Percentiles rank a stretch among this genome's conserved stretches.
Evolutionary conservation across 805 yeast species (phyloP).

Genomic region (Sugiyamaella lignohabitans): DNA sequence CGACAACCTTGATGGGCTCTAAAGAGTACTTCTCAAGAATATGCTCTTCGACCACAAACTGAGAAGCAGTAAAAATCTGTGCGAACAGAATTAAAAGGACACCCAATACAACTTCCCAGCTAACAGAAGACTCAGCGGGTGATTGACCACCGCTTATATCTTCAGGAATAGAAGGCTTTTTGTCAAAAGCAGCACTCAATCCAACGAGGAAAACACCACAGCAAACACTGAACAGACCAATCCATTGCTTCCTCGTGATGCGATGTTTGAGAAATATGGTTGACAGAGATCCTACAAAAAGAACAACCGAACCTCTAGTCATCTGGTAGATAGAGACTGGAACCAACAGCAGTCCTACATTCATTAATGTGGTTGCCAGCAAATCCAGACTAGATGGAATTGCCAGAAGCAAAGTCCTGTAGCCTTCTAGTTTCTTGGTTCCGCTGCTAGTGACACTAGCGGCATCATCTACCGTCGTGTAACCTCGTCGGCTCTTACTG

Average conservation of each 20-base stretch:
- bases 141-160: constrained; percentile 3
- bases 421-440: constrained; percentile 17
- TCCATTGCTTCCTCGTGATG: constrained; percentile 62
- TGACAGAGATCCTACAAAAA: constrained; percentile 69
- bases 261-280: constrained; percentile 51
- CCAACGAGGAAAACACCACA: constrained; percentile 71
- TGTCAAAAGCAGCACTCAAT: constrained; percentile 48
- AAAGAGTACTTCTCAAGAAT: constrained; percentile 48
- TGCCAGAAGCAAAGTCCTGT: constrained; percentile 37
- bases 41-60: constrained; percentile 73
- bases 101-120: constrained; percentile 40
- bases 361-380: constrained; percentile 66
- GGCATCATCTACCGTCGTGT: constrained; percentile 2
- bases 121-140: constrained; percentile 1
- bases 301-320: constrained; percentile 74
- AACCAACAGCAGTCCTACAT: constrained; percentile 63
- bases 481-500: not conserved
- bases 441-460: constrained; percentile 6
- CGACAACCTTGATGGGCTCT: constrained; percentile 60
- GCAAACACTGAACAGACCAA: constrained; percentile 54
- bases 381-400: constrained; percentile 69
- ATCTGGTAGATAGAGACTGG: constrained; percentile 80
- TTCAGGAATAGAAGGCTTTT: not conserved
- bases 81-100: constrained; percentile 53
- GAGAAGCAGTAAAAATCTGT: constrained; percentile 64